Percentiles rank a stretch among this genome's conserved stretches.
These are phyloP conservation scores for Pythium sukuiense DNA, from an alignment of 352 stramenopile species.

Conservation along the genomic window DNA sequence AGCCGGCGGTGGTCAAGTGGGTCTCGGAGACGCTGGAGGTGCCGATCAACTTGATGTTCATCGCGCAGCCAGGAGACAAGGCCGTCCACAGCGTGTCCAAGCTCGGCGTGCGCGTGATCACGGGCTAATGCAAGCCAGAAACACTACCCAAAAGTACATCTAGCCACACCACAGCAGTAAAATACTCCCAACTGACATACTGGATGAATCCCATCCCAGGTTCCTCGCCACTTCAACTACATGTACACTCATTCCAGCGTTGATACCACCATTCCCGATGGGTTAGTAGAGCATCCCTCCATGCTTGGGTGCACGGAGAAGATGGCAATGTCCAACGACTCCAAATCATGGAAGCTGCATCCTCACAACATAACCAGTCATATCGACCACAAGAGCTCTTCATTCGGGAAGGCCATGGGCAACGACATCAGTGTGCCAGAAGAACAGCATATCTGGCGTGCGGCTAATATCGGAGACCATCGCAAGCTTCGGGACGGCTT, in stretches of 20 bases:
- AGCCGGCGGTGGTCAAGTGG: conserved; percentile 86
- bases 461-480: not conserved
- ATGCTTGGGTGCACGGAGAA: too few relatives aligned
- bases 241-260: conserved; percentile 41
- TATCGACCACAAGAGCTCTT: not conserved
- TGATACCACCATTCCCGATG: not conserved
- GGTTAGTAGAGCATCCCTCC: not conserved
- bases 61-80: conserved; percentile 85
- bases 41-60: conserved; percentile 93
- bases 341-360: too few relatives aligned
- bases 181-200: too few relatives aligned
- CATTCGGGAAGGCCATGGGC: not conserved
- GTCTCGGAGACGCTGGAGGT: conserved; percentile 72
- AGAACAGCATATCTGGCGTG: not conserved
- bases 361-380: not conserved
- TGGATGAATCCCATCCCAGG: too few relatives aligned
- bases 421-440: not conserved
- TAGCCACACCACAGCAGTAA: too few relatives aligned
- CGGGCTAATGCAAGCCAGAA: conserved; percentile 30
- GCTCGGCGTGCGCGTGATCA: conserved; percentile 89
- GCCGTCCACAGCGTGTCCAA: conserved; percentile 89
- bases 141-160: conserved; percentile 7
- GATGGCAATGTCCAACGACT: too few relatives aligned
- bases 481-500: not conserved
- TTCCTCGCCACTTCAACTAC: too few relatives aligned